Evolutionary conservation across 306 rosid species (phyloP).

Genomic region (Prunus kanzakura): DNA sequence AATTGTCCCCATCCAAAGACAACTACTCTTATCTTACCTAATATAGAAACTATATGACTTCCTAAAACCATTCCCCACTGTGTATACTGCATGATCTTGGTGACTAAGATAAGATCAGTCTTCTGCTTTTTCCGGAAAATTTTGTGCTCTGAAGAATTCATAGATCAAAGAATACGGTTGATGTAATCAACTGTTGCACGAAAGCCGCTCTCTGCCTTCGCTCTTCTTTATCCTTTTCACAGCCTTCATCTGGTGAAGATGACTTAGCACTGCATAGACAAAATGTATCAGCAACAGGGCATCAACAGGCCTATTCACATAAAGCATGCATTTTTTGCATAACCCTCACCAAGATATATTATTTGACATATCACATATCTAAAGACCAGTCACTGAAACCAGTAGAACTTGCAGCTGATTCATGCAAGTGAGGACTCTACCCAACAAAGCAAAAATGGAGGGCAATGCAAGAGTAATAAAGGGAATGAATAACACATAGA

Average conservation of each 20-base stretch:
- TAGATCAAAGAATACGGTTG: constrained; percentile 55
- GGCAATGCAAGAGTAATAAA: background rate
- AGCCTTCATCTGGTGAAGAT: constrained; percentile 25
- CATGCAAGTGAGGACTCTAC: background rate
- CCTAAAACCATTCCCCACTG: constrained; percentile 36
- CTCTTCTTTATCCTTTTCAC: constrained; percentile 56
- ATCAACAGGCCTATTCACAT: constrained; percentile 8
- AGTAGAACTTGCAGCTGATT: background rate
- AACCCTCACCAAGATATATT: background rate
- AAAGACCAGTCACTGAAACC: background rate
- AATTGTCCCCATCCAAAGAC: constrained; percentile 19
- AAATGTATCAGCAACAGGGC: constrained; percentile 13
- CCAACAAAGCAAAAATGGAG: background rate
- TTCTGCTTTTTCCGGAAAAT: constrained; percentile 20
- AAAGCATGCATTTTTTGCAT: too few species aligned
- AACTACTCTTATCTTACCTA: constrained; percentile 17
- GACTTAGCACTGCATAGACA: constrained; percentile 41
- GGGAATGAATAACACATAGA: background rate
- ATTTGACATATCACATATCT: background rate
- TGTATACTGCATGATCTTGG: constrained; percentile 26
- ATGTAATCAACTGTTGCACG: constrained; percentile 57
- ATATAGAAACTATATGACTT: constrained; percentile 25
- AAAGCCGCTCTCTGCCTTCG: constrained; percentile 55
- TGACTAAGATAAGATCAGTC: constrained; percentile 20
- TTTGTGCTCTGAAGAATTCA: constrained; percentile 1